Evolutionary conservation across 2,329 filamentous ascomycete species (phyloP), one percentile per base, ranked within the genome.

Genomic region (Fusarium succisae): DNA sequence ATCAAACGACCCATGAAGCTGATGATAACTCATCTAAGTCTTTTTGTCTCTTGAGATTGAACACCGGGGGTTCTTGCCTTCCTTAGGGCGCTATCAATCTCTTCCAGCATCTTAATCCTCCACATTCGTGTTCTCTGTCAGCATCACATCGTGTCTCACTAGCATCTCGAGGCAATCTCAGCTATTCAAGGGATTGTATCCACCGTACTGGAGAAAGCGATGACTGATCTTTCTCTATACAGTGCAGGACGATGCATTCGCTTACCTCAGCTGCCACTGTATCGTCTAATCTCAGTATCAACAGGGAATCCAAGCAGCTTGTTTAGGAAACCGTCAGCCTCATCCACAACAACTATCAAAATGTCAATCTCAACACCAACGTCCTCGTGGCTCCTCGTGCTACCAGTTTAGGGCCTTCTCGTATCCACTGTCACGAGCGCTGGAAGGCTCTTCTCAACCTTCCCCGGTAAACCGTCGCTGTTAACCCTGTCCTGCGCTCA

Each of bases 401-500:
- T 68, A 35, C 24, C 30, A 43, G 32, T n/a, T 62, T 70, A 66
- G 65, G 64, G 66, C 63, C 45, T 63, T 74, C 66, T 56, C 20
- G 68, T 73, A 67, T 62, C 76, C 76, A 70, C 74, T 53, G 55
- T 58, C 69, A 63, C 63, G 61, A 73, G 72, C 64, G 35, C 60
- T 60, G 54, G 61, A 37, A 57, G 58, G 48, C 51, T 58, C 64
- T 47, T 55, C 55, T 71, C 48, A 65, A 64, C 47, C 55, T 61
- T 53, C 54, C 65, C 62, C 57, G 53, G 30, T 53, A 69, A 72
- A 39, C 50, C 54, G 43, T 64, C 55, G 41, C 50, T 74, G 43
- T 58, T 65, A 65, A 54, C 73, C 75, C 71, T 77, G 62, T 70
- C 63, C 74, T 77, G 58, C 62, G 60, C 74, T 76, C 65, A 66